Conservation (phyloP, 768 basidiomycete genomes). For the Rhodotorula paludigena region DNA sequence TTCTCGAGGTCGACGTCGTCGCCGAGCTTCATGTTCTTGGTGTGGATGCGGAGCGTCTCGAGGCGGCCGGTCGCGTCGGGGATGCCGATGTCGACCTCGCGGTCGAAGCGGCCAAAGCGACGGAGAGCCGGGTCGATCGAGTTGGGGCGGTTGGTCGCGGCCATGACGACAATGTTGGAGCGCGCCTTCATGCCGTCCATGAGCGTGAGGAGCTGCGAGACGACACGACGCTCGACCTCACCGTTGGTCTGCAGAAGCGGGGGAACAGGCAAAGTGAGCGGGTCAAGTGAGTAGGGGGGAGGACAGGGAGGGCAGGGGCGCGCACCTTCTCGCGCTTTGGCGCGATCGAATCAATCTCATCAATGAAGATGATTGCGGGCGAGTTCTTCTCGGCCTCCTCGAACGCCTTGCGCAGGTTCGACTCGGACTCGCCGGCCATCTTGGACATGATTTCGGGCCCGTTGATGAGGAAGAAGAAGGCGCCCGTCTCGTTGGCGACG, state of each 20-base stretch:
- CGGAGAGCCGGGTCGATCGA: constrained; percentile 98
- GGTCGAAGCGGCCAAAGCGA: constrained; percentile 98
- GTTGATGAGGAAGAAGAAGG: constrained; percentile 99
- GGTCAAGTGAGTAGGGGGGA: neutral
- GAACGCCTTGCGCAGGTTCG: constrained; percentile 94
- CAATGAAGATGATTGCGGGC: constrained; percentile 99
- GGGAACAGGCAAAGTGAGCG: neutral
- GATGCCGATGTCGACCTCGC: constrained; percentile 98
- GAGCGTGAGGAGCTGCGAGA: constrained; percentile 93
- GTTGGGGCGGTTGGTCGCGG: constrained; percentile 96
- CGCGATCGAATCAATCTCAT: constrained; percentile 98
- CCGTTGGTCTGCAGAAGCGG: constrained; percentile 74
- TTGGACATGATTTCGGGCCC: constrained; percentile 99
- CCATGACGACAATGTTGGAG: constrained; percentile 99
- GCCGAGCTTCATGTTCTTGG: constrained; percentile 98
- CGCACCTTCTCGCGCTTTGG: constrained; percentile 97
- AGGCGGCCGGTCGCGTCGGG: constrained; percentile 98
- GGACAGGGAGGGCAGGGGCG: neutral
- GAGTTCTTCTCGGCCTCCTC: constrained; percentile 99
- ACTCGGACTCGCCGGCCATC: constrained; percentile 99
- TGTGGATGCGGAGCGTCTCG: constrained; percentile 97
- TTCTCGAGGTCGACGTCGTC: constrained; percentile 98
- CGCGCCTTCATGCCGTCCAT: constrained; percentile 96
- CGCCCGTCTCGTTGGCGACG: constrained; percentile 98
- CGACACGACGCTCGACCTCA: constrained; percentile 98